A percentile compares a stretch with the other conserved stretches of the same genome.
Evolutionary conservation across 2,329 filamentous ascomycete genomes (phyloP).

Genomic region (Graphilbum fragrans): DNA sequence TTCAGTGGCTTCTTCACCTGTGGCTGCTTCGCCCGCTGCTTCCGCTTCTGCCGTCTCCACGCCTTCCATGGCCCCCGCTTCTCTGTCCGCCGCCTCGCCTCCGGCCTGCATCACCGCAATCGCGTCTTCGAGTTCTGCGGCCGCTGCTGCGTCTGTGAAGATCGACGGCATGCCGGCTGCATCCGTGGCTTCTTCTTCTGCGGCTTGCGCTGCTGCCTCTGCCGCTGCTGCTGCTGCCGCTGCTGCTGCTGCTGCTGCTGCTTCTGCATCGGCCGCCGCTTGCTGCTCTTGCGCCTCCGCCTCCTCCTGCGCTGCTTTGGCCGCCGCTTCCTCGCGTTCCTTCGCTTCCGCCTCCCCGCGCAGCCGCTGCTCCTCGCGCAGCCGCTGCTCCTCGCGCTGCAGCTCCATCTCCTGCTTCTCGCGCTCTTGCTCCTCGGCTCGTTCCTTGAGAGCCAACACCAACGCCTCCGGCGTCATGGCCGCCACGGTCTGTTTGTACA

Average conservation of each 20-base stretch:
- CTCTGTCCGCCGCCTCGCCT: no score
- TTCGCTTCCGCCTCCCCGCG: constrained; percentile 63
- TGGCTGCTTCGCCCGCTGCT: constrained; percentile 20
- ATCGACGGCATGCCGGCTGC: neutral
- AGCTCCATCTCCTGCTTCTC: constrained; percentile 27
- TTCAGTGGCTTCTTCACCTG: constrained; percentile 17
- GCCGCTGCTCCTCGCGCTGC: constrained; percentile 37
- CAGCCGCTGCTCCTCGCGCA: constrained; percentile 44
- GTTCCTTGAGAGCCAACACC: constrained; percentile 62
- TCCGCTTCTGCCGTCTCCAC: constrained; percentile 28
- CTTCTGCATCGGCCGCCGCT: constrained; percentile 29
- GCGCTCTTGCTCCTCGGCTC: constrained; percentile 43
- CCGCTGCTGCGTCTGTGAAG: neutral
- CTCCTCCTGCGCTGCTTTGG: constrained; percentile 50
- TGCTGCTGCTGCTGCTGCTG: constrained; percentile 26
- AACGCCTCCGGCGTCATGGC: constrained; percentile 74
- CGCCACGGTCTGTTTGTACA: constrained; percentile 53
- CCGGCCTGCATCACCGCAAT: constrained; percentile 77
- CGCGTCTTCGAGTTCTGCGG: constrained; percentile 26
- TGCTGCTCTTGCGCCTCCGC: constrained; percentile 41
- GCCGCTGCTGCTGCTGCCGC: constrained; percentile 18
- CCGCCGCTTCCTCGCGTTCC: constrained; percentile 57
- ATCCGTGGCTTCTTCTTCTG: no score
- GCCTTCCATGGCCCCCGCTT: no score
- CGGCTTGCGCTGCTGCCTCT: constrained; percentile 24